Conservation (phyloP, 441 rosid genomes). For the Aquilaria agallochum region DNA sequence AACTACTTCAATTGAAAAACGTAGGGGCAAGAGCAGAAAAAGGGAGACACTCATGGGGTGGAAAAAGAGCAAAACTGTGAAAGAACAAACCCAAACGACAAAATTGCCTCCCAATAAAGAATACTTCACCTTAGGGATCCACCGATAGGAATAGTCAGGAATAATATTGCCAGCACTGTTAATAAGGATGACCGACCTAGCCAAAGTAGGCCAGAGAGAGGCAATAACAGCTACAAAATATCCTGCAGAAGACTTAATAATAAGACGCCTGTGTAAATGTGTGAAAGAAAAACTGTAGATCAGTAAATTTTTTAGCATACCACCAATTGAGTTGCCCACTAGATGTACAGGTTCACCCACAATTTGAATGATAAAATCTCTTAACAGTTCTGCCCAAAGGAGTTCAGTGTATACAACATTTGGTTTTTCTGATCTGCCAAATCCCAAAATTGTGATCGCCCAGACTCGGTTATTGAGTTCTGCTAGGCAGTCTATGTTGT, state of each 20-base stretch:
- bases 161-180: slow-evolving; percentile 78
- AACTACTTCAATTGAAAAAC: too few species aligned
- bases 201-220: slow-evolving; percentile 65
- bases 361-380: slow-evolving; percentile 76
- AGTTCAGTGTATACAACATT: slow-evolving; percentile 77
- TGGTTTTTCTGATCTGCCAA: slow-evolving; percentile 96
- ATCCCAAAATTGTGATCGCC: slow-evolving; percentile 80
- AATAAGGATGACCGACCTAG: slow-evolving; percentile 61
- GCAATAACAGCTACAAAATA: slow-evolving; percentile 65
- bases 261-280: not conserved
- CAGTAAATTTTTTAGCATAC: slow-evolving; percentile 32
- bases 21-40: too few species aligned
- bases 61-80: too few species aligned
- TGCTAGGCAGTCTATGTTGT: slow-evolving; percentile 51
- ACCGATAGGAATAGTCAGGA: slow-evolving; percentile 47
- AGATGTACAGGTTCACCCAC: slow-evolving; percentile 84
- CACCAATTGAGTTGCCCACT: slow-evolving; percentile 91
- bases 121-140: slow-evolving; percentile 36
- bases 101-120: not conserved
- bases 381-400: slow-evolving; percentile 81
- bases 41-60: too few species aligned
- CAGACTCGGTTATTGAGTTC: slow-evolving; percentile 58
- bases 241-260: slow-evolving; percentile 40
- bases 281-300: slow-evolving; percentile 2
- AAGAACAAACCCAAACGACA: not conserved